A percentile compares a stretch with the other conserved stretches of the same genome.
Conservation (phyloP, 352 stramenopile genomes). For the Pythium biforme region DNA sequence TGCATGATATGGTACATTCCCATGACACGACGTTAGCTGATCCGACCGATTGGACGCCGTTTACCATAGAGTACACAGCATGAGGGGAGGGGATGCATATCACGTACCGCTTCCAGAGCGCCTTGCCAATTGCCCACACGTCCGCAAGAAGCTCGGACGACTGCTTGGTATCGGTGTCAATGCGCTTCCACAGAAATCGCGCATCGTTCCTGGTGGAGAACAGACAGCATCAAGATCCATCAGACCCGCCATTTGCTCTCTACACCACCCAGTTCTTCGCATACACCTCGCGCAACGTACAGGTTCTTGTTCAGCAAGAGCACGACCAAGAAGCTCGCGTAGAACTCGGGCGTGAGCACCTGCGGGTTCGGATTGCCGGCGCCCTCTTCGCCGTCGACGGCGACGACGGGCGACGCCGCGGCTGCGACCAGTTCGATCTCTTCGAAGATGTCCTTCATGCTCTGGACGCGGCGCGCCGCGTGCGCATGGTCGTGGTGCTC, state of each 20-base stretch:
- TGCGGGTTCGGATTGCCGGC: slow-evolving; percentile 29
- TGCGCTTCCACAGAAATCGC: slow-evolving; percentile 77
- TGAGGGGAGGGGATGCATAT: not conserved
- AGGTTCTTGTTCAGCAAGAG: slow-evolving; percentile 51
- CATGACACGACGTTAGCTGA: not conserved
- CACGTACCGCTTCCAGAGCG: slow-evolving; percentile 56
- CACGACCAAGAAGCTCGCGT: slow-evolving; percentile 53
- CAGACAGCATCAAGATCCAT: not conserved
- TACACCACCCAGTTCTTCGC: not conserved
- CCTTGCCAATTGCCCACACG: slow-evolving; percentile 67
- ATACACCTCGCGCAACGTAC: slow-evolving; percentile 23
- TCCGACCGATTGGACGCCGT: not conserved
- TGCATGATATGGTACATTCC: slow-evolving; percentile 7
- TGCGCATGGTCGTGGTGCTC: slow-evolving; percentile 25
- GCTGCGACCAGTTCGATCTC: slow-evolving; percentile 60
- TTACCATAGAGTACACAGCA: not conserved
- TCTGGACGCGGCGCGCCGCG: slow-evolving; percentile 23
- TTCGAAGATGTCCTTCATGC: slow-evolving; percentile 42
- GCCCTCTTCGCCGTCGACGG: not conserved
- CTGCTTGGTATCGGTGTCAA: slow-evolving; percentile 42
- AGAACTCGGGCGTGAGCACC: slow-evolving; percentile 52
- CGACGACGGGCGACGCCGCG: slow-evolving; percentile 22
- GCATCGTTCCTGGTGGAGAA: slow-evolving; percentile 46
- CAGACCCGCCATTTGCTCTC: not conserved
- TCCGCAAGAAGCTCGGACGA: slow-evolving; percentile 37